Percentiles rank a stretch among this genome's conserved stretches.
Conservation (phyloP, 2,329 filamentous ascomycete genomes). For the Ophiosphaerella narmari region DNA sequence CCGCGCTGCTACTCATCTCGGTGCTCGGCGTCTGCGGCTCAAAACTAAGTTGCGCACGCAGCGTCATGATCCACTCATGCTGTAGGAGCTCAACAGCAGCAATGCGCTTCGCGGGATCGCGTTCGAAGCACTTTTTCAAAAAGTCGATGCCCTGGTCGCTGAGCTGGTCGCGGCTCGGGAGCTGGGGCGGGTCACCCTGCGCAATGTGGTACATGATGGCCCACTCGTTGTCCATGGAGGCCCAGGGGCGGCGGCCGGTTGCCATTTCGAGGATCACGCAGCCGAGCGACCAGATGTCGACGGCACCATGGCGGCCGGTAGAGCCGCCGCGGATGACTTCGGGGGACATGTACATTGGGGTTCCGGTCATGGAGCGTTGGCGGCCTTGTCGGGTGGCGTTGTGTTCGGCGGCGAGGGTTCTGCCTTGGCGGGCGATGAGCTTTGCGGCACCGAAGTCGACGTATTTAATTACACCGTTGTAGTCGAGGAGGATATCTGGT, state of each 20-base stretch:
- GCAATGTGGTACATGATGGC: constrained; percentile 99
- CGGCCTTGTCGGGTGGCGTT: constrained; percentile 53
- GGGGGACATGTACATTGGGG: constrained; percentile 99
- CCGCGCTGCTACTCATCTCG: constrained; percentile 26
- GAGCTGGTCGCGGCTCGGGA: constrained; percentile 82
- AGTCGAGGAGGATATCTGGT: constrained; percentile 88
- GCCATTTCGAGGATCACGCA: constrained; percentile 98
- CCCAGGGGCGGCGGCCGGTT: constrained; percentile 92
- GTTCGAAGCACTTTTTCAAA: constrained; percentile 80
- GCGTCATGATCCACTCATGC: constrained; percentile 79
- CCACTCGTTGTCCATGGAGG: constrained; percentile 96
- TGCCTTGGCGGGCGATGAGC: constrained; percentile 90
- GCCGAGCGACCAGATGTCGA: constrained; percentile 95
- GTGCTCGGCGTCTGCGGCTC: constrained; percentile 53
- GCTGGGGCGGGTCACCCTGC: constrained; percentile 87
- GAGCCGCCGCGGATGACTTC: constrained; percentile 90
- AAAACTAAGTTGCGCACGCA: constrained; percentile 52
- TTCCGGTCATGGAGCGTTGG: constrained; percentile 94
- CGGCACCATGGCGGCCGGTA: constrained; percentile 76
- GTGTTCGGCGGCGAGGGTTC: constrained; percentile 74
- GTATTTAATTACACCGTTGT: constrained; percentile 98
- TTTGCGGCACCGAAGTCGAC: constrained; percentile 98
- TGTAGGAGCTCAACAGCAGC: constrained; percentile 88
- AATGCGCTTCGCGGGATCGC: constrained; percentile 77
- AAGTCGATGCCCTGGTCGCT: constrained; percentile 87